Conservation (phyloP, 2,329 filamentous ascomycete genomes). For the Fusarium devonianum region DNA sequence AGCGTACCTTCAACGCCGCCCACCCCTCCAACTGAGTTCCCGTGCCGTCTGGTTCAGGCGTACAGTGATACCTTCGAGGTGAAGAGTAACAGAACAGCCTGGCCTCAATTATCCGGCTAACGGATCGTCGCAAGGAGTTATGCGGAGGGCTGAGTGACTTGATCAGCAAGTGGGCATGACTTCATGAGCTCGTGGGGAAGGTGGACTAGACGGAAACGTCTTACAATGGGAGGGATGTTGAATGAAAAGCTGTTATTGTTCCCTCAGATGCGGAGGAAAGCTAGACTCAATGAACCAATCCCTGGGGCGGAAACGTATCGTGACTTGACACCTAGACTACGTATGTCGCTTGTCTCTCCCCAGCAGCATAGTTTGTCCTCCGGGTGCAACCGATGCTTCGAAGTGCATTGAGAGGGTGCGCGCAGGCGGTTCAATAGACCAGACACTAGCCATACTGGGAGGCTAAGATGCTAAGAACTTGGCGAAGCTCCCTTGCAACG, state of each 20-base stretch:
- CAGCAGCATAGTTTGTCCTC: constrained; percentile 10
- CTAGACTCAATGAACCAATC: constrained; percentile 11
- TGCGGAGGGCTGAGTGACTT: too few species aligned
- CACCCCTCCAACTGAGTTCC: constrained; percentile 19
- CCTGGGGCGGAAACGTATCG: constrained; percentile 9
- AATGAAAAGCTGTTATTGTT: constrained; percentile 19
- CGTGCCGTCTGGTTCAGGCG: too few species aligned
- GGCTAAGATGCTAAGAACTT: too few species aligned
- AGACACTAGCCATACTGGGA: too few species aligned
- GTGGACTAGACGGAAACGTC: constrained; percentile 10
- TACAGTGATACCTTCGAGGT: too few species aligned
- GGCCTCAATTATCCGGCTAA: too few species aligned
- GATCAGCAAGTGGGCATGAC: neutral
- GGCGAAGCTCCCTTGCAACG: too few species aligned
- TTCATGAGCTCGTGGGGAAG: constrained; percentile 9
- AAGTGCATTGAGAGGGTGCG: too few species aligned
- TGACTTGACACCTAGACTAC: constrained; percentile 15
- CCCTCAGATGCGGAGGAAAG: constrained; percentile 20
- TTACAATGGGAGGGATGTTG: constrained; percentile 12
- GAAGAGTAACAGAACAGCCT: too few species aligned
- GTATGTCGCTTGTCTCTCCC: constrained; percentile 20
- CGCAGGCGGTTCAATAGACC: too few species aligned
- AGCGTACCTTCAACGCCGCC: constrained; percentile 17
- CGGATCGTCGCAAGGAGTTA: too few species aligned
- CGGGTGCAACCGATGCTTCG: too few species aligned